Evolutionary conservation across 106 monocot species (phyloP), one percentile per base, ranked within the genome.

Genomic region (Hemerocallis citrina): DNA sequence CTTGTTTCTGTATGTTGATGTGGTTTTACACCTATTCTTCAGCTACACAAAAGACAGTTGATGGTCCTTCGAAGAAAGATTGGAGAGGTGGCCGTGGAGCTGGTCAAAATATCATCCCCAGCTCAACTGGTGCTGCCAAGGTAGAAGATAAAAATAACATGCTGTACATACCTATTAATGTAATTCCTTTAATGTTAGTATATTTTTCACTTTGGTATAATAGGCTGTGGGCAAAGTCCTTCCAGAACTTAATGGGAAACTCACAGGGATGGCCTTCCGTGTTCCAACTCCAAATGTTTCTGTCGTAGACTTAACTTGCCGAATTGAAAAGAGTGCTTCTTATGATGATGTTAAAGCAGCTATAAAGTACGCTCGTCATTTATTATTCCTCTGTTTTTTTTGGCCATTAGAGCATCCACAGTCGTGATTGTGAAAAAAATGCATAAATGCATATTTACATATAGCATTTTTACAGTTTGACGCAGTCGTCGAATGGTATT

Each of bases 31-130:
- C 4, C 0, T 33, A 33, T 32, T 72, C 37, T 68, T 66, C 69
- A 95, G 95, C 95, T 55, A 95, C 95, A 54, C 95, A 95, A 64
- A 95, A 95, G 69, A 95, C 95, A 48, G 95, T 95, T 62, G 95
- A 95, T 69, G 89, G 86, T 46, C 95, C 95, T 21, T 95, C 95
- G 13, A 90, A 66, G 83, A 95, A 95, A 52, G 95, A 95, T 48
- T 95, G 95, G 95, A 74, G 95, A 60, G 95, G 95, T 17, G 95
- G 95, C 0, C 95, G 95, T 66, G 95, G 95, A 52, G 95, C 95
- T 65, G 72, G 81, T 57, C 95, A 95, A 57, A 95, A 95, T 65
- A 95, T 95, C 60, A 95, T 95, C 31, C 95, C 95, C 35, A 95
- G 95, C 60, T 95, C 95, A 39, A 95, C 95, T 28, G 95, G 95